Conservation (phyloP, 192 early-diverging fungal genomes). For the Backusella liffmaniae region DNA sequence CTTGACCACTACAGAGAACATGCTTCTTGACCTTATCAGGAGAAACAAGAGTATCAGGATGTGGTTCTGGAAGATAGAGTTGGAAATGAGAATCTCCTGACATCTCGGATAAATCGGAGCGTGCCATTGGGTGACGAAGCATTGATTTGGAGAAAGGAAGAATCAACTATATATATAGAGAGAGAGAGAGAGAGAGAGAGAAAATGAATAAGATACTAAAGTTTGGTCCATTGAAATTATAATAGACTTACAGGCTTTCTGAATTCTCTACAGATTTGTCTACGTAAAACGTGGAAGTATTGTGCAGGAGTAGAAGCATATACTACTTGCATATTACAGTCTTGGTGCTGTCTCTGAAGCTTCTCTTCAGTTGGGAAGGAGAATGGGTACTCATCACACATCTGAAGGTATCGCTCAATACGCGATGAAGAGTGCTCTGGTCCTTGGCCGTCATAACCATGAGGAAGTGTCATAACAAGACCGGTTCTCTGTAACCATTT, state of each 20-base stretch:
- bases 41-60: slow-evolving; percentile 66
- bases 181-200: slow-evolving; percentile 30
- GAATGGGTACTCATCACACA: slow-evolving; percentile 93
- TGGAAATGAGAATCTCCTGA: slow-evolving; percentile 77
- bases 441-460: slow-evolving; percentile 98
- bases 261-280: slow-evolving; percentile 96
- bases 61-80: slow-evolving; percentile 88
- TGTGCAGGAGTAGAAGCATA: slow-evolving; percentile 94
- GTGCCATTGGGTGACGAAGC: slow-evolving; percentile 90
- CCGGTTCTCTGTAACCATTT: slow-evolving; percentile 98
- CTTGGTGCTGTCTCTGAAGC: slow-evolving; percentile 89
- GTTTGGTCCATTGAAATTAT: neutral
- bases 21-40: slow-evolving; percentile 89
- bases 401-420: slow-evolving; percentile 92
- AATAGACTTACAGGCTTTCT: slow-evolving; percentile 76
- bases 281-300: slow-evolving; percentile 92
- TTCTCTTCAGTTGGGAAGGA: slow-evolving; percentile 72
- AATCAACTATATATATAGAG: slow-evolving; percentile 31
- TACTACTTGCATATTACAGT: slow-evolving; percentile 97
- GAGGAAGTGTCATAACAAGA: slow-evolving; percentile 88
- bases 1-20: slow-evolving; percentile 94
- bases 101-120: slow-evolving; percentile 82
- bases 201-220: neutral
- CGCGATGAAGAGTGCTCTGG: slow-evolving; percentile 97
- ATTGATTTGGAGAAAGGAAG: slow-evolving; percentile 80